phyloP scores from a whole-genome alignment of 345 rosid species.

The Turritis glabra region DNA sequence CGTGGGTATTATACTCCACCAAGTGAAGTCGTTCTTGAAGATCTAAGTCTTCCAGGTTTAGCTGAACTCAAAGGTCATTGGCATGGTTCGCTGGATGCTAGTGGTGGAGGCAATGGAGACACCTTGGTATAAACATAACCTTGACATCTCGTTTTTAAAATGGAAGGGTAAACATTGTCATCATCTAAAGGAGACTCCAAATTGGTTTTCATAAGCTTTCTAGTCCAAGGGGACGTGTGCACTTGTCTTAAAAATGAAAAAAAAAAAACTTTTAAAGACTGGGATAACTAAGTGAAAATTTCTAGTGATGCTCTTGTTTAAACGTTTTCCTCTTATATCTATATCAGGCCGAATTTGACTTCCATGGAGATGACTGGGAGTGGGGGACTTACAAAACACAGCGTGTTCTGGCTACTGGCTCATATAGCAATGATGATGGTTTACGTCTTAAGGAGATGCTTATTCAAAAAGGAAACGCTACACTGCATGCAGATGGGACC shows the following conservation, averaged over 20 bases:
- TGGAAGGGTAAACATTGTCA: slow-evolving; percentile 1
- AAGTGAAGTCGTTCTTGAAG: slow-evolving; percentile 76
- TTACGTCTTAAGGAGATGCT: slow-evolving; percentile 88
- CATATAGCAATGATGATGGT: slow-evolving; percentile 94
- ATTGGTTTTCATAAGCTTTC: slow-evolving; percentile 5
- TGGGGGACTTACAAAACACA: slow-evolving; percentile 96
- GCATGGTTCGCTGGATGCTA: slow-evolving; percentile 96
- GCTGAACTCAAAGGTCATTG: slow-evolving; percentile 92
- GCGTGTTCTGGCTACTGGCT: slow-evolving; percentile 86
- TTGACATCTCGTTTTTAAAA: slow-evolving; percentile 14
- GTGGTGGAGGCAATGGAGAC: slow-evolving; percentile 99
- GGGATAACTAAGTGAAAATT: background rate
- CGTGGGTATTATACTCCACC: slow-evolving; percentile 61
- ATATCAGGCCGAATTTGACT: slow-evolving; percentile 93
- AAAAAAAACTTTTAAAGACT: background rate
- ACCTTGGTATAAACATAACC: slow-evolving; percentile 58
- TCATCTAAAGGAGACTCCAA: slow-evolving; percentile 11
- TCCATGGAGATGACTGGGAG: slow-evolving; percentile 98
- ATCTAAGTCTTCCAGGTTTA: slow-evolving; percentile 82
- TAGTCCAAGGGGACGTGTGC: background rate
- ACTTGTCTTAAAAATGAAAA: background rate
- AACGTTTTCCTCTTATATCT: background rate
- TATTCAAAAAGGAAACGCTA: slow-evolving; percentile 93
- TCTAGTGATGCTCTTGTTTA: background rate
- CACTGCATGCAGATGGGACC: slow-evolving; percentile 97